These are phyloP conservation scores for Angomonas ambiguus DNA, from an alignment of 208 protist genomes.

Conservation along the genomic window DNA sequence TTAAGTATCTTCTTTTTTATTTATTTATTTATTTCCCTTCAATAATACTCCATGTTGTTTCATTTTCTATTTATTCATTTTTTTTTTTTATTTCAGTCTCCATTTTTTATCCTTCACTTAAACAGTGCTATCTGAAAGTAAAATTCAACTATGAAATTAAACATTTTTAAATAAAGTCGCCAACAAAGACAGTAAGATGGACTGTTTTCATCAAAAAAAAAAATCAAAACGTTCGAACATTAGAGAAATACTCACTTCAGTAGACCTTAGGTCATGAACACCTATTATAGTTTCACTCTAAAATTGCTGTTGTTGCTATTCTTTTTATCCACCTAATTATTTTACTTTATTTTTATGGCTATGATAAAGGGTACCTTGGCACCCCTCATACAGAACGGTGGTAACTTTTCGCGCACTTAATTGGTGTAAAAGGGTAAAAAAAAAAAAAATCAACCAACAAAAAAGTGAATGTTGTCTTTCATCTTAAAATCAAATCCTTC, in stretches of 20 bases:
- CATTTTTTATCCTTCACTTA: neutral
- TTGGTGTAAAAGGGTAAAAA: neutral
- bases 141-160: neutral
- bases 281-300: too few species aligned
- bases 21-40: neutral
- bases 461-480: neutral
- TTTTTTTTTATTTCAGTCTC: neutral
- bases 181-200: too few species aligned
- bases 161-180: neutral
- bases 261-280: too few species aligned
- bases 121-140: neutral
- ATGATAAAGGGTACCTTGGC: too few species aligned
- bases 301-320: too few species aligned
- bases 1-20: neutral
- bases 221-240: too few species aligned
- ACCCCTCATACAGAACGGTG: too few species aligned
- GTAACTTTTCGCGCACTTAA: too few species aligned
- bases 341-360: too few species aligned
- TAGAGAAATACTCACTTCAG: too few species aligned
- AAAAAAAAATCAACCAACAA: neutral
- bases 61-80: neutral
- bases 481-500: neutral
- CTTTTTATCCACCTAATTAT: too few species aligned
- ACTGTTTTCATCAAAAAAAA: too few species aligned
- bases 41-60: neutral